Conservation (phyloP, 345 rosid species). For the Pistacia atlantica region DNA sequence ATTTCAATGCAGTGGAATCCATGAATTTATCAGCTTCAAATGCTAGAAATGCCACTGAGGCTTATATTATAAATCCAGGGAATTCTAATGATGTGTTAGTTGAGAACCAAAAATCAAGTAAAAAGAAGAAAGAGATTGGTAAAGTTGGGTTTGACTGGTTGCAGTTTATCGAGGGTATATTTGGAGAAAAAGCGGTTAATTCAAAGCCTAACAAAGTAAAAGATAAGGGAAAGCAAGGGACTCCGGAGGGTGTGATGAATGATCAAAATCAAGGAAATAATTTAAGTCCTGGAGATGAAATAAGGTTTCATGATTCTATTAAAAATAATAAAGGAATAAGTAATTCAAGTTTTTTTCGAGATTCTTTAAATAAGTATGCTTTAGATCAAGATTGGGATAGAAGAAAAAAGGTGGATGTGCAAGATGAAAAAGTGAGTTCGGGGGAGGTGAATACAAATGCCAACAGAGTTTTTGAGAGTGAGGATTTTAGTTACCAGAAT, state of each 20-base stretch:
- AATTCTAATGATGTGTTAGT: conserved; percentile 17
- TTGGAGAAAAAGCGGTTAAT: conserved; percentile 36
- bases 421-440: conserved; percentile 20
- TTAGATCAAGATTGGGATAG: conserved; percentile 29
- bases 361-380: conserved; percentile 23
- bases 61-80: conserved; percentile 28
- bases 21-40: conserved; percentile 39
- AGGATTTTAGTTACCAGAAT: conserved; percentile 30
- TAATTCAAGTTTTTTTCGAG: conserved; percentile 22
- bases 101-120: conserved; percentile 40
- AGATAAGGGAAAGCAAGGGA: conserved; percentile 40
- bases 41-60: conserved; percentile 39
- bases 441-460: conserved; percentile 23
- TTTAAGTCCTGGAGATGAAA: conserved; percentile 22
- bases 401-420: conserved; percentile 19
- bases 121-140: conserved; percentile 41
- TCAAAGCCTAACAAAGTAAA: conserved; percentile 39
- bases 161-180: conserved; percentile 40
- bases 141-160: conserved; percentile 37
- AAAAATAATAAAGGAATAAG: conserved; percentile 12
- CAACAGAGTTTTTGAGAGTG: conserved; percentile 30
- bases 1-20: conserved; percentile 42
- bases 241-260: conserved; percentile 14
- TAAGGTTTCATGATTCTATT: conserved; percentile 12
- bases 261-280: conserved; percentile 34